Evolutionary conservation across 352 stramenopile genomes (phyloP), one percentile per base, ranked within the genome.

Genomic region (Globisporangium recalcitrans): DNA sequence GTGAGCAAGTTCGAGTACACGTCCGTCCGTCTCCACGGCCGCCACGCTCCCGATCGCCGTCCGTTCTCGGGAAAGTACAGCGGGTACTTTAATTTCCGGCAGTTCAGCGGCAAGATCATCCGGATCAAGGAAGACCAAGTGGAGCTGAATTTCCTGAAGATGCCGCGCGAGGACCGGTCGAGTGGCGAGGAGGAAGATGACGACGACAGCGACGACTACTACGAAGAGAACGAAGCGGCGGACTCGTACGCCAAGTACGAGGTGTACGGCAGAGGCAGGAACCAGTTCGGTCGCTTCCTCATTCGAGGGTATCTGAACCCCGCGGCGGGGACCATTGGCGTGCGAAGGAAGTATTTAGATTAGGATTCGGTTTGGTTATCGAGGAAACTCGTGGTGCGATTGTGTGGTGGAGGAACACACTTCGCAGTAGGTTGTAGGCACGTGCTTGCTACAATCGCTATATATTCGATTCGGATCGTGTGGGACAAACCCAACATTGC

Each of bases 1-100:
- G 62, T 81, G 27, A 88, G 78, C 54, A 81, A 85, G 52, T 91
- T 91, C 29, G 78, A 90, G 60, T 91, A 91, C 64, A 75, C 71
- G 22, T 85, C 73, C 3, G 68, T 73, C 5, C 46, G 68, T 4
- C 66, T 80, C 27, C 65, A 70, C 21, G 67, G 64, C 5, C 75
- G 73, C 3, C 63, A 65, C 36, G 66, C 74, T 26, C 61, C 61
- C n/a, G 75, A 87, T 40, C 74, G 65, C n/a, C 75, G 69, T 16
- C 82, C 82, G n/a, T 72, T 82, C 31, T 88, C 77, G 1, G 82
- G 82, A 21, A 84, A 81, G 42, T 91, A 91, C 42, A 75, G 48
- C 24, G 82, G 82, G 0, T 90, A 78, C 47, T 91, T 91, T 52
- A 87, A 88, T 65, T 65, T 91, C 56, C 71, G 80, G 7, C 82